Conservation (phyloP, 371 early-diverging fungal genomes). For the Fennellomyces sp. region DNA sequence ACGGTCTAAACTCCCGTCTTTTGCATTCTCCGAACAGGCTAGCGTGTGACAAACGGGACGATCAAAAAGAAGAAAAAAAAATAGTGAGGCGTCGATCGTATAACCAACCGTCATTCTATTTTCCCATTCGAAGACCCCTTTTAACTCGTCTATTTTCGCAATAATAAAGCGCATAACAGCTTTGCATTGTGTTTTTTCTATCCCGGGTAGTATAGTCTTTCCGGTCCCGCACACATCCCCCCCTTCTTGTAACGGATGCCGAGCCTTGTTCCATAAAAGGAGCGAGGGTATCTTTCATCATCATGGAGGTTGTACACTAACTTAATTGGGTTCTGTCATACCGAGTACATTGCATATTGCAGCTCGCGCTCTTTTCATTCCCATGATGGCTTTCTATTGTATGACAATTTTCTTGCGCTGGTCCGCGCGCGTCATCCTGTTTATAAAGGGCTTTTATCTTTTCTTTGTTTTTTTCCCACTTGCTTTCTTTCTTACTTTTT, state of each 20-base stretch:
- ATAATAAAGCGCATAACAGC: too few species aligned
- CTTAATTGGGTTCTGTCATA: constrained; percentile 8
- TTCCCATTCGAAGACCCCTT: not conserved
- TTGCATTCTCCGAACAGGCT: not conserved
- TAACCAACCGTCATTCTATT: not conserved
- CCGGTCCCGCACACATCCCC: not conserved
- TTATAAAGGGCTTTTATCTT: not conserved
- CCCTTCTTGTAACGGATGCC: constrained; percentile 3
- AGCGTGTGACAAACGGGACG: not conserved
- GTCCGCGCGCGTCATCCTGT: constrained; percentile 8
- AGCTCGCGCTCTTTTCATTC: constrained; percentile 1
- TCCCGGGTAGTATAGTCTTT: not conserved
- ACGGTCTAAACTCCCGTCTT: not conserved
- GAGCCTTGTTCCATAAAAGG: constrained; percentile 6
- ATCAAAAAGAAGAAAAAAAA: not conserved
- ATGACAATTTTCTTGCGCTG: constrained; percentile 4
- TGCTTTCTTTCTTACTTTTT: constrained; percentile 6
- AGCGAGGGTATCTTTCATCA: constrained; percentile 7
- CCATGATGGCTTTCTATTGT: constrained; percentile 10
- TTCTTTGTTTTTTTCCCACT: constrained; percentile 1
- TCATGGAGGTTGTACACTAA: not conserved
- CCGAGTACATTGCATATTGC: constrained; percentile 5
- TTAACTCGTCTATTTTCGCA: not conserved
- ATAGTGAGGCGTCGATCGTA: not conserved
- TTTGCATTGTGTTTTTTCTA: too few species aligned